Evolutionary conservation across 176 grass and related monocot species (phyloP).

Genomic region (Canna indica): DNA sequence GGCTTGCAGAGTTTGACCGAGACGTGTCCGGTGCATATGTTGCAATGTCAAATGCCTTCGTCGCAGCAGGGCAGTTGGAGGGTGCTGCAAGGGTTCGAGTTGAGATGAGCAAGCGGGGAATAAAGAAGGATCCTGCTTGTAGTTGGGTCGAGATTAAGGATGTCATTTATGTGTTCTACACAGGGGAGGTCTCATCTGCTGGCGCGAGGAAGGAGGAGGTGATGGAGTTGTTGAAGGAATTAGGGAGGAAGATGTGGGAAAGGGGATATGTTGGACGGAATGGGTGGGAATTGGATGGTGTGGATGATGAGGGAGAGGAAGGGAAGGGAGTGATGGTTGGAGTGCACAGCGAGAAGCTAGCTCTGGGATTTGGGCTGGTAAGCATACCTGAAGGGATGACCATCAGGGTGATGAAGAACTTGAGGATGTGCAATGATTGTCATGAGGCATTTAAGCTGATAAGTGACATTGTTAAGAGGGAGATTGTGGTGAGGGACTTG

Average conservation of each 20-base stretch:
- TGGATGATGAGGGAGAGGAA: slow-evolving; percentile 25
- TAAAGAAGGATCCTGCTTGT: slow-evolving; percentile 59
- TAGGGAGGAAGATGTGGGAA: slow-evolving; percentile 55
- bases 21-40: slow-evolving; percentile 56
- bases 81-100: slow-evolving; percentile 34
- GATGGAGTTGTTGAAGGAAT: slow-evolving; percentile 48
- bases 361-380: slow-evolving; percentile 52
- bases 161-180: slow-evolving; percentile 42
- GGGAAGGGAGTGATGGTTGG: slow-evolving; percentile 44
- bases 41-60: slow-evolving; percentile 61
- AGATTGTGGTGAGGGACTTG: slow-evolving; percentile 71
- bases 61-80: slow-evolving; percentile 43
- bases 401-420: slow-evolving; percentile 81
- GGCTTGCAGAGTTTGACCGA: slow-evolving; percentile 38
- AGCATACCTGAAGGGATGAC: slow-evolving; percentile 38
- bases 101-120: slow-evolving; percentile 46
- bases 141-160: slow-evolving; percentile 87
- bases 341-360: slow-evolving; percentile 58
- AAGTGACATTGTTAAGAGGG: slow-evolving; percentile 48
- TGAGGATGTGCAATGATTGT: slow-evolving; percentile 81
- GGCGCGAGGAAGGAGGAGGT: slow-evolving; percentile 28
- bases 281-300: slow-evolving; percentile 36
- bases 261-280: slow-evolving; percentile 38
- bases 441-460: slow-evolving; percentile 66
- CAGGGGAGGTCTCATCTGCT: slow-evolving; percentile 27